A percentile compares a stretch with the other conserved stretches of the same genome.
phyloP scores from a whole-genome alignment of 2,329 filamentous ascomycete species.

The Fusarium paranaense region DNA sequence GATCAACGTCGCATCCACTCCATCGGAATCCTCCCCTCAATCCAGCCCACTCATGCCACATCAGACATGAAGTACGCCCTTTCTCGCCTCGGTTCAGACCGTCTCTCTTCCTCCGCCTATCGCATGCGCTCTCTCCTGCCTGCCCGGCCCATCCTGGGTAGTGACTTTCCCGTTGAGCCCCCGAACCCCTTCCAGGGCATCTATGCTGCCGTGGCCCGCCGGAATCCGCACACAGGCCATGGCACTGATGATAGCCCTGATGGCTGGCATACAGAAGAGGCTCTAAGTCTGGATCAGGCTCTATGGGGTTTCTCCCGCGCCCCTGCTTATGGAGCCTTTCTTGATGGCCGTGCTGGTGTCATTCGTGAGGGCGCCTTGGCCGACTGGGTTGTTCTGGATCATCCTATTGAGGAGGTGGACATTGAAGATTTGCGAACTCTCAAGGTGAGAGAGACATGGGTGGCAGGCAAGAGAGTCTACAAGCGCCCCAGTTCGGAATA shows the following conservation, averaged over 20 bases:
- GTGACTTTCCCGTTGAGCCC: slow-evolving; percentile 79
- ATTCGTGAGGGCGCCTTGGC: slow-evolving; percentile 72
- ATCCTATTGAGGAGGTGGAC: slow-evolving; percentile 62
- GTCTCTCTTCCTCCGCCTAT: slow-evolving; percentile 70
- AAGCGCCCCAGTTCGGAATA: slow-evolving; percentile 4
- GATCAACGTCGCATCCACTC: slow-evolving; percentile 71
- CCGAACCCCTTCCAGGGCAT: slow-evolving; percentile 75
- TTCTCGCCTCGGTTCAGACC: slow-evolving; percentile 66
- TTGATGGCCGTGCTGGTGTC: slow-evolving; percentile 68
- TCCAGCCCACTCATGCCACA: slow-evolving; percentile 79
- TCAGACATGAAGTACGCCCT: slow-evolving; percentile 77
- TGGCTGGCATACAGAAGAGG: slow-evolving; percentile 71
- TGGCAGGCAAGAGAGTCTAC: slow-evolving; percentile 67
- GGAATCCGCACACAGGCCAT: slow-evolving; percentile 66
- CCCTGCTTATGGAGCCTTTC: slow-evolving; percentile 69
- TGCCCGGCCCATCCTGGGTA: slow-evolving; percentile 68
- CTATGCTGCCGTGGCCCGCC: slow-evolving; percentile 74
- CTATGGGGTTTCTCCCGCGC: slow-evolving; percentile 71
- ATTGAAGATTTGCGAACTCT: slow-evolving; percentile 65
- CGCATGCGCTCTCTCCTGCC: slow-evolving; percentile 72
- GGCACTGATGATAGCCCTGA: slow-evolving; percentile 59
- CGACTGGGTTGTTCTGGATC: slow-evolving; percentile 78
- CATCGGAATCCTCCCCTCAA: slow-evolving; percentile 73
- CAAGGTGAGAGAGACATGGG: slow-evolving; percentile 75
- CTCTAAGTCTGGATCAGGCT: slow-evolving; percentile 68